Base-by-base conservation (phyloP, 2,329 filamentous ascomycete species). In the Akanthomyces dipterigenus region DNA sequence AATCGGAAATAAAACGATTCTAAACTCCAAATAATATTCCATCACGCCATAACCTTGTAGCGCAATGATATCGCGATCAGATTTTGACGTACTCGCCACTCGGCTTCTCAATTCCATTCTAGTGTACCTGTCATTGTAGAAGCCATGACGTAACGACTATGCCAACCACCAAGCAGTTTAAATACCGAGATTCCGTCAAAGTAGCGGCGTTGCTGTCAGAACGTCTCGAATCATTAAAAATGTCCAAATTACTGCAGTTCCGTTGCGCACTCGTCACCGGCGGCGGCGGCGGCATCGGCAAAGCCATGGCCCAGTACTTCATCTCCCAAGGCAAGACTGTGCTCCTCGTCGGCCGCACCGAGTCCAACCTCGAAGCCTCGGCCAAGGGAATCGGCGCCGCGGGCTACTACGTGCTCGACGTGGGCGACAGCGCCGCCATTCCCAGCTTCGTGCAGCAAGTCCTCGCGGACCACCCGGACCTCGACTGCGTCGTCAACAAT, bases 401-500 rank as follows among this genome's bases (percentile, higher is more conserved):
- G 0, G 77, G 72, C 0, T 86, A 84, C 66, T 84, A 84, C 63
- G 75, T 78, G 0, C 67, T 79, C 1, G 82, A 86, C 67, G 82
- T 80, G 0, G 78, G 82, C 56, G 71, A 78, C 3, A 75, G 76
- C 0, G 56, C 69, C 0, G 67, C 72, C 1, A 79, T 84, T 9
- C 73, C 78, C 0, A 48, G 56, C 0, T 83, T 85, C 63, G 70
- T 80, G 58, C 61, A 75, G 46, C 74, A 73, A 18, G 67, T 85
- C 46, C 77, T 74, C 3, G 64, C 63, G 2, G 77, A 83, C 6
- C 78, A 85, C 65, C 81, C 69, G 1, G 69, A 70, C 1, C 68
- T 85, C 2, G 82, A 86, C 70, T 85, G 82, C 64, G 67, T 86
- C 0, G 72, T 86, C 67, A 86, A 85, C 71, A 85, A 86, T 60